Conservation (phyloP, 805 yeast genomes). For the Kodamaea restingae region DNA sequence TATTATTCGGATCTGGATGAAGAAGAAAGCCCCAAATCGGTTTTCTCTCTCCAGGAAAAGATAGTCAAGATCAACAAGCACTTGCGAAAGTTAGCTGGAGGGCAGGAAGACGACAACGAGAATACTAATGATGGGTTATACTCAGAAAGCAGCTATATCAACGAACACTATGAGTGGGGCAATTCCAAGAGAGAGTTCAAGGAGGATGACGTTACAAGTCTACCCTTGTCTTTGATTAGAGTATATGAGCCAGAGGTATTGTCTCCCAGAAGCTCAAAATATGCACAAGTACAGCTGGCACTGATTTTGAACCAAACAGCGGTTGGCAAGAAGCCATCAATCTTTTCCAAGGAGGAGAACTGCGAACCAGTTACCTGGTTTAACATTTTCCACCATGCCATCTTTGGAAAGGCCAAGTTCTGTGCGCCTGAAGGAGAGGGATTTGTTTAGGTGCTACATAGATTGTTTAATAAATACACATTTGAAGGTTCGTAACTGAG, state of each 20-base stretch:
- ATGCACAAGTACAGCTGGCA: constrained; percentile 15
- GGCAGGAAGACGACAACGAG: not conserved
- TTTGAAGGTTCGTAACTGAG: not conserved
- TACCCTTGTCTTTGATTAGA: constrained; percentile 20
- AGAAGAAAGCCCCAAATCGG: not conserved
- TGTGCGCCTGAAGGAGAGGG: constrained; percentile 14
- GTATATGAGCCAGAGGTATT: constrained; percentile 10
- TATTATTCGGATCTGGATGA: not conserved
- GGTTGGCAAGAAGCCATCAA: constrained; percentile 1
- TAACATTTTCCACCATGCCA: constrained; percentile 46
- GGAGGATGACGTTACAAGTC: constrained; percentile 9
- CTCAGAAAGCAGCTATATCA: constrained; percentile 1
- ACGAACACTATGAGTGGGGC: constrained; percentile 5
- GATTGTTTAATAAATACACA: not conserved
- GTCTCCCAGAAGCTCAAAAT: constrained; percentile 17
- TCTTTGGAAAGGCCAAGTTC: constrained; percentile 46
- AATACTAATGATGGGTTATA: constrained; percentile 2
- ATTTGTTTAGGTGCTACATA: too few relatives aligned
- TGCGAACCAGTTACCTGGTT: constrained; percentile 53
- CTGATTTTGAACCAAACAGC: not conserved
- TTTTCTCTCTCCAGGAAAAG: not conserved
- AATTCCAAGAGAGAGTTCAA: constrained; percentile 4
- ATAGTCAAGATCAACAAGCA: not conserved
- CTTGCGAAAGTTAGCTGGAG: not conserved
- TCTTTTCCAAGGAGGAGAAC: constrained; percentile 17